Evolutionary conservation across 768 basidiomycete species (phyloP).

Genomic region (Hebeloma cylindrosporum): DNA sequence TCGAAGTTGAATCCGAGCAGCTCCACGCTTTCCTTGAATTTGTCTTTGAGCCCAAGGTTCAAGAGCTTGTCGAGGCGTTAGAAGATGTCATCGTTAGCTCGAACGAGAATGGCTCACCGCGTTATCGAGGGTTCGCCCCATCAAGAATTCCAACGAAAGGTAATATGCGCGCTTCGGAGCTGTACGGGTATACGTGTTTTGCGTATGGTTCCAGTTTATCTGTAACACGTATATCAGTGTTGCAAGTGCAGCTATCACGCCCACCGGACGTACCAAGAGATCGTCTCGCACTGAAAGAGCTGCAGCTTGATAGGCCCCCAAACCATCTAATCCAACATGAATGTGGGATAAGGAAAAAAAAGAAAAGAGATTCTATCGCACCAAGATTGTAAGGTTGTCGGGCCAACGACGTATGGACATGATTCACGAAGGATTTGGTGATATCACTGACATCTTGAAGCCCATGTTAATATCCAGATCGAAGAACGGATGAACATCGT

Average conservation of each 20-base stretch:
- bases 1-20: slow-evolving; percentile 90
- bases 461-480: neutral
- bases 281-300: slow-evolving; percentile 88
- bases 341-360: slow-evolving; percentile 2
- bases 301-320: slow-evolving; percentile 90
- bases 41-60: slow-evolving; percentile 81
- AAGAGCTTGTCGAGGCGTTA: slow-evolving; percentile 58
- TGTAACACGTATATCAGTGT: slow-evolving; percentile 24
- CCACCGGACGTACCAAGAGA: slow-evolving; percentile 60
- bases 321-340: slow-evolving; percentile 47
- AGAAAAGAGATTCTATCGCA: slow-evolving; percentile 18
- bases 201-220: slow-evolving; percentile 87
- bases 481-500: neutral
- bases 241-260: neutral
- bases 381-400: slow-evolving; percentile 89
- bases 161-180: slow-evolving; percentile 92
- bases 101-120: slow-evolving; percentile 47
- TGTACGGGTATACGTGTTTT: slow-evolving; percentile 75
- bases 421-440: slow-evolving; percentile 75
- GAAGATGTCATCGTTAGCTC: slow-evolving; percentile 36
- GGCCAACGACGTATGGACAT: slow-evolving; percentile 87
- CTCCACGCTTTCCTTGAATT: slow-evolving; percentile 65
- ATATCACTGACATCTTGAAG: slow-evolving; percentile 56
- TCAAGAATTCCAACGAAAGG: slow-evolving; percentile 90
- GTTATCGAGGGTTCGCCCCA: slow-evolving; percentile 78